Percentiles rank a stretch among this genome's conserved stretches.
phyloP scores from a whole-genome alignment of 768 basidiomycete species.

The Trametes cingulata region DNA sequence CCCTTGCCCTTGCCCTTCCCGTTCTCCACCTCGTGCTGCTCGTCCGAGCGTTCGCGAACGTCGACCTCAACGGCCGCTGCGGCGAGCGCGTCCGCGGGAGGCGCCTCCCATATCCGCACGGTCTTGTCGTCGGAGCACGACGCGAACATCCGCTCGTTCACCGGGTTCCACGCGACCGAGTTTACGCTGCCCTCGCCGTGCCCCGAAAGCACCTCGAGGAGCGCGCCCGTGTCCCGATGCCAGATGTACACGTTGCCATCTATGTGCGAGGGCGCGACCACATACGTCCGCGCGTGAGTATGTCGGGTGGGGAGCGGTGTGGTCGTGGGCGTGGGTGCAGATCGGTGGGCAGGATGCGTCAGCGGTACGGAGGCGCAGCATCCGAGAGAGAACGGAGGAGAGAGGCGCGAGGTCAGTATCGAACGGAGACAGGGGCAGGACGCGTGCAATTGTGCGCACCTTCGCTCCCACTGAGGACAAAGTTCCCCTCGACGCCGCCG shows the following conservation, averaged over 20 bases:
- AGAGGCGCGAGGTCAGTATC: not conserved
- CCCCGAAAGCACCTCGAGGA: constrained; percentile 87
- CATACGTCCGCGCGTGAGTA: not conserved
- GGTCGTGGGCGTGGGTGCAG: not conserved
- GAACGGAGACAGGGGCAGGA: not conserved
- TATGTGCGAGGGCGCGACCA: constrained; percentile 31
- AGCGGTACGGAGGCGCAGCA: too few relatives aligned
- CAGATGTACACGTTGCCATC: constrained; percentile 95
- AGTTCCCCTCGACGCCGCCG: constrained; percentile 85
- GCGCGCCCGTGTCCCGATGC: constrained; percentile 81
- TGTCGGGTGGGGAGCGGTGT: not conserved
- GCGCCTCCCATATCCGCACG: constrained; percentile 84
- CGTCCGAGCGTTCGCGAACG: constrained; percentile 2
- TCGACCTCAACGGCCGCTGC: constrained; percentile 2
- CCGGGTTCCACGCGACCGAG: constrained; percentile 94
- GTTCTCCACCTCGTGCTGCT: constrained; percentile 19
- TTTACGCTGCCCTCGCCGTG: constrained; percentile 93
- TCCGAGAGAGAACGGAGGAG: too few relatives aligned
- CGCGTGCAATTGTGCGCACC: constrained; percentile 50
- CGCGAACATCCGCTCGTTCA: constrained; percentile 89
- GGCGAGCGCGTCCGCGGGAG: constrained; percentile 15
- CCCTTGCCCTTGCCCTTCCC: constrained; percentile 28
- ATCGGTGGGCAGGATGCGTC: not conserved
- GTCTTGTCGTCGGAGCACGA: constrained; percentile 93
- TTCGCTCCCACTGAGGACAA: constrained; percentile 94